Base-by-base conservation (phyloP, 2,329 filamentous ascomycete genomes). In the Epichloe sylvatica region DNA sequence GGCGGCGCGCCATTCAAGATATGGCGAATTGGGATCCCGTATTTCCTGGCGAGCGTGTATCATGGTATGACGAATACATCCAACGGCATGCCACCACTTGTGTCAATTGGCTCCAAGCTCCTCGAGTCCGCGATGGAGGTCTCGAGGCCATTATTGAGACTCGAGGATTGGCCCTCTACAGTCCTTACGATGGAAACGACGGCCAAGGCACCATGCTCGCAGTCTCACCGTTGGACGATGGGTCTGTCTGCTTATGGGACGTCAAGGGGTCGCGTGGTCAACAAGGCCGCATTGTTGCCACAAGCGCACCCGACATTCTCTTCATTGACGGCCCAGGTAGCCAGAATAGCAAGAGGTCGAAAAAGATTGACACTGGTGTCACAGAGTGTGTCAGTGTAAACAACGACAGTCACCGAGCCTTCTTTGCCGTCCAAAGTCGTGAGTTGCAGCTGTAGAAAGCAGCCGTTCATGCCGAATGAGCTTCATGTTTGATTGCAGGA, bases 41-140 rank as follows among this genome's bases (percentile, higher is more conserved):
- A 0, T 88, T 84, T 54, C 77, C 81, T 0, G 70, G 67, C 4
- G 89, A 96, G 66, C 72, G 71, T 39, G 73, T 90, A 19, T 80
- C 85, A 45, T 96, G 88, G 84, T 95, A 94, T 63, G 77, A 85
- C 49, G 90, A 96, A 64, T 95, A 89, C 60, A 83, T 94, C 54
- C 86, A 90, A 48, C 77, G 90, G 35, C 76, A 90, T 65, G 88
- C 80, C 1, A 81, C 83, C 0, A 73, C 88, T n/a, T 75, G 74
- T 13, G 71, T 88, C 48, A 83, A 77, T 57, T 96, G 90, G 90
- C 72, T 94, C 40, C 76, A 89, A 60, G 73, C 78, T 49, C 81
- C 83, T 8, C 66, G 66, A 9, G 60, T 71, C 38, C 61, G 59
- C 49, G 65, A 72, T 35, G 65, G 68, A 17, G 62, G 66, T 15